These are phyloP conservation scores for Apiospora kogelbergensis DNA, from an alignment of 2,329 filamentous ascomycete species.

Conservation along the genomic window DNA sequence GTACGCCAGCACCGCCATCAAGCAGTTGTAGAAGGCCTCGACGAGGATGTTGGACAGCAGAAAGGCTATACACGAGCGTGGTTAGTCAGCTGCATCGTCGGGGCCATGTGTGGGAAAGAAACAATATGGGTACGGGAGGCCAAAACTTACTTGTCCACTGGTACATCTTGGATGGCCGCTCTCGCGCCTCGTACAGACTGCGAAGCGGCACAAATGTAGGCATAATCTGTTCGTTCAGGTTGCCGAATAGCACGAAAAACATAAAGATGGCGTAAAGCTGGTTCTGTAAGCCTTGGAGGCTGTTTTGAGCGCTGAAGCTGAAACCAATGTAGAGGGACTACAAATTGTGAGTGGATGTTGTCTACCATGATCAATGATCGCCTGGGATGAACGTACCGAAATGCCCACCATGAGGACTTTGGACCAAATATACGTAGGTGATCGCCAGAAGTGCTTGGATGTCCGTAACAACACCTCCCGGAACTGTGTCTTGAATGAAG, in stretches of 20 bases:
- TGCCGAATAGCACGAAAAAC: conserved; percentile 77
- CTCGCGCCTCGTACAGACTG: conserved; percentile 79
- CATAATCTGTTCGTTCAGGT: conserved; percentile 79
- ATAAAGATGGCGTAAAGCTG: conserved; percentile 88
- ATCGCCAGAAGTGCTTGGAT: conserved; percentile 92
- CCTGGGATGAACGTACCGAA: background rate
- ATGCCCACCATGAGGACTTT: conserved; percentile 58
- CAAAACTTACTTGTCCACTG: conserved; percentile 52
- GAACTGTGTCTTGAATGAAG: conserved; percentile 69
- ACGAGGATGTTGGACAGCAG: conserved; percentile 79
- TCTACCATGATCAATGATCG: background rate
- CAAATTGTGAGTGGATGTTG: background rate
- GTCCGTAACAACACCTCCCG: conserved; percentile 69
- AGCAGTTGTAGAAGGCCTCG: conserved; percentile 68
- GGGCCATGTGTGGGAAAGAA: conserved; percentile 34
- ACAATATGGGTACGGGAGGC: conserved; percentile 71
- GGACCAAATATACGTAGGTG: conserved; percentile 84
- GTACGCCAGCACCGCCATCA: conserved; percentile 83
- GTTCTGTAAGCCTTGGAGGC: conserved; percentile 78
- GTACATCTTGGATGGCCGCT: conserved; percentile 82
- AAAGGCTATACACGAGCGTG: conserved; percentile 59
- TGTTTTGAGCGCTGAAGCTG: conserved; percentile 71
- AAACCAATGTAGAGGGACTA: conserved; percentile 76
- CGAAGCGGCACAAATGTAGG: conserved; percentile 83
- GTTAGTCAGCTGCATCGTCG: background rate